These are phyloP conservation scores for Lactifluus pinguis DNA, from an alignment of 768 basidiomycete genomes.

Conservation along the genomic window DNA sequence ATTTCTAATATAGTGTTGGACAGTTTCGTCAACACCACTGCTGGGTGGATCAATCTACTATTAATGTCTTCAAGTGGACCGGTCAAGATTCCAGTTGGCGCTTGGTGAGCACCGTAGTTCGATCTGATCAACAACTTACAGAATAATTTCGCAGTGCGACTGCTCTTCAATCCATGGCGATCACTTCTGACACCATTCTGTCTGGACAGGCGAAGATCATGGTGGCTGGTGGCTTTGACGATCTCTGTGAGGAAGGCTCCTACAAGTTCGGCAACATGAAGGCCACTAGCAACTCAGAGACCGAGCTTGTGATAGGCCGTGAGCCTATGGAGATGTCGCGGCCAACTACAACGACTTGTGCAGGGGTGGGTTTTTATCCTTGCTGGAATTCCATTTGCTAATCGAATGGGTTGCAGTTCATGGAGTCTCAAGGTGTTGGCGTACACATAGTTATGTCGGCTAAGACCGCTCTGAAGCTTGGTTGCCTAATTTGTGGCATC, in stretches of 20 bases:
- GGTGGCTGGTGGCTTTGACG: conserved; percentile 98
- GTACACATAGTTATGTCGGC: conserved; percentile 97
- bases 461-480: conserved; percentile 92
- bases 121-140: conserved; percentile 9
- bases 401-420: conserved; percentile 45
- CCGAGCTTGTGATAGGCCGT: conserved; percentile 97
- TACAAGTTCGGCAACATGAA: conserved; percentile 99
- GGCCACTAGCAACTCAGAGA: conserved; percentile 94
- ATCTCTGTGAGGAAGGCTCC: conserved; percentile 96
- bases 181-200: conserved; percentile 91
- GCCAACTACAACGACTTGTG: conserved; percentile 90
- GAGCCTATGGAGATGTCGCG: conserved; percentile 99
- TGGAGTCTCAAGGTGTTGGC: conserved; percentile 96
- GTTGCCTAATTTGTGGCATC: conserved; percentile 87
- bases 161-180: conserved; percentile 94
- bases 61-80: conserved; percentile 95
- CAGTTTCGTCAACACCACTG: conserved; percentile 98
- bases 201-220: conserved; percentile 98
- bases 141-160: conserved; percentile 55
- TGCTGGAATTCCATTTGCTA: neutral
- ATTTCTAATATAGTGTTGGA: neutral
- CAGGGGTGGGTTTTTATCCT: conserved; percentile 54
- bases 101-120: conserved; percentile 54
- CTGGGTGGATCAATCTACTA: conserved; percentile 95
- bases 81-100: conserved; percentile 98